phyloP scores from a whole-genome alignment of 305 asterid species.

The Andrographis paniculata region DNA sequence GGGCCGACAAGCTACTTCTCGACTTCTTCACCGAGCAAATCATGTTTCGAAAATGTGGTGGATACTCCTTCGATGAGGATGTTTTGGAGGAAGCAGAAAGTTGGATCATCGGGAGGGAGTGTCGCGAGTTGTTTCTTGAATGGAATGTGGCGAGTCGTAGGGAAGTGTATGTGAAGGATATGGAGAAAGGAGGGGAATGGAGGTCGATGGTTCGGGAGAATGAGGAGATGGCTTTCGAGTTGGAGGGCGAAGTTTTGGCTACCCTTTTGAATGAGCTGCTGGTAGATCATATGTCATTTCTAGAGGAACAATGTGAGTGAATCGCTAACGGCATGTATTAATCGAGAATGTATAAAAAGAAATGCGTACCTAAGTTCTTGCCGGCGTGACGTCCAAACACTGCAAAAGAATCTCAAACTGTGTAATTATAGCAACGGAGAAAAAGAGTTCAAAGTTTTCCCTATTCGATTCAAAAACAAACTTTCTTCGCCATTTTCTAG shows the following conservation, averaged over 20 bases:
- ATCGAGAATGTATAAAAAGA: too few relatives aligned
- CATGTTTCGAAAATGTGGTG: background rate
- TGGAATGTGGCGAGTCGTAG: conserved; percentile 48
- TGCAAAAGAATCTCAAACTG: too few relatives aligned
- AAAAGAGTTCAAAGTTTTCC: too few relatives aligned
- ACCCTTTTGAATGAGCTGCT: conserved; percentile 46
- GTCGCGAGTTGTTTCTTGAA: conserved; percentile 21
- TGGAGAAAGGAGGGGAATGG: conserved; percentile 62
- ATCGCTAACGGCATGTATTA: too few relatives aligned
- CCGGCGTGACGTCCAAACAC: too few relatives aligned
- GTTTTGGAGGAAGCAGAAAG: conserved; percentile 27
- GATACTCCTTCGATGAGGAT: conserved; percentile 10
- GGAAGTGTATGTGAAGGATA: conserved; percentile 41
- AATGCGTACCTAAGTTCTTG: too few relatives aligned
- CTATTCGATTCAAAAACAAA: too few relatives aligned
- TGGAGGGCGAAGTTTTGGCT: conserved; percentile 47
- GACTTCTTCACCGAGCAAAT: conserved; percentile 52
- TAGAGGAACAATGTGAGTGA: too few relatives aligned
- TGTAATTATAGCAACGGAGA: too few relatives aligned
- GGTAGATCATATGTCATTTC: too few relatives aligned
- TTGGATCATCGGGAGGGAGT: conserved; percentile 37
- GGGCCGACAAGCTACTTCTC: conserved; percentile 34
- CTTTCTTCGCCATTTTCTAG: too few relatives aligned
- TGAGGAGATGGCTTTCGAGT: conserved; percentile 35
- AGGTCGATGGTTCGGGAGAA: conserved; percentile 33